A percentile compares a stretch with the other conserved stretches of the same genome.
Conservation (phyloP, 768 basidiomycete species). For the Macrolepiota fuliginosa region DNA sequence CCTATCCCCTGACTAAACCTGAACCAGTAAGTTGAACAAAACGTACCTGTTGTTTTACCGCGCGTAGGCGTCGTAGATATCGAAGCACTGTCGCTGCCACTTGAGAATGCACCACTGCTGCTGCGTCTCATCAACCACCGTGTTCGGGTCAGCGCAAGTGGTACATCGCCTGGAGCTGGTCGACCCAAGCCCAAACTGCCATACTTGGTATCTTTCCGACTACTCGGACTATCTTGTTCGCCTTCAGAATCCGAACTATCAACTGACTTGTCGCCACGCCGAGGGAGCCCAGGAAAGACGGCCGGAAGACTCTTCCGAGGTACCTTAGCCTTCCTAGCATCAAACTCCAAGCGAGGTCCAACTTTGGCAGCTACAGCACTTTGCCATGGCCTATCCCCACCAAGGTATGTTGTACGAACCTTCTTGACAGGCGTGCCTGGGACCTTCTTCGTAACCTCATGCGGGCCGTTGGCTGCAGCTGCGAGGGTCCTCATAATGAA, state of each 20-base stretch:
- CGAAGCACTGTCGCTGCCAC: constrained; percentile 63
- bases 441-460: constrained; percentile 51
- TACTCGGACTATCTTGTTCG: constrained; percentile 67
- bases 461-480: constrained; percentile 49
- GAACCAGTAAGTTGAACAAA: constrained; percentile 9
- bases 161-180: constrained; percentile 35
- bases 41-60: constrained; percentile 46
- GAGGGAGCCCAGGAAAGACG: constrained; percentile 51
- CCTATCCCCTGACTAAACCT: neutral
- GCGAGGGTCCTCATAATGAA: constrained; percentile 73
- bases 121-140: constrained; percentile 73
- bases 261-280: constrained; percentile 24
- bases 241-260: constrained; percentile 60
- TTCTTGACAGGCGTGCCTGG: constrained; percentile 86
- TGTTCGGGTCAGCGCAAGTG: constrained; percentile 39
- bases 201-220: constrained; percentile 47
- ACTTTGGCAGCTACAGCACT: constrained; percentile 75
- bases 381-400: constrained; percentile 71
- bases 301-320: constrained; percentile 77
- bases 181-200: constrained; percentile 65
- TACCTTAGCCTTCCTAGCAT: constrained; percentile 33
- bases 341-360: constrained; percentile 47
- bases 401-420: constrained; percentile 55
- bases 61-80: constrained; percentile 64
- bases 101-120: constrained; percentile 81